Evolutionary conservation across 306 rosid genomes (phyloP), one percentile per base, ranked within the genome.

Genomic region (Adenanthera pavonina): DNA sequence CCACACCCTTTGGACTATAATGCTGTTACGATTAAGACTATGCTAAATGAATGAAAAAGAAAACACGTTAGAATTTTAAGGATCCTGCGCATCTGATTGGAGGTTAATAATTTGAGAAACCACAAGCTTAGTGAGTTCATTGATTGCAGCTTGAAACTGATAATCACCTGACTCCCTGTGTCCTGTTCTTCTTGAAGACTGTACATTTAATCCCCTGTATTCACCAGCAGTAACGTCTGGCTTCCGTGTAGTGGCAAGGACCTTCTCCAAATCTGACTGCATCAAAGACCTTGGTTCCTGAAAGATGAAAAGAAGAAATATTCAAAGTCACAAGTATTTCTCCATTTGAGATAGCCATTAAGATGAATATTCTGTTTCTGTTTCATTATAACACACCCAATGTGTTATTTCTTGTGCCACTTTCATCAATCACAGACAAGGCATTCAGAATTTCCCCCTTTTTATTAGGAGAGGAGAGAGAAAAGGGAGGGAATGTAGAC

Each of bases 141-240:
- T 87, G 87, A 95, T 86, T 74, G 93, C 98, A 70, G 90, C 97
- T 86, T 91, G 90, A 81, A 88, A 86, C 76, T 85, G 91, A 78
- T 72, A 75, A 67, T 91, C 97, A 81, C 91, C 88, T 65, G 94
- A 46, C 19, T 93, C 99, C 44, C 86, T 80, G 57, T 68, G 81
- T 78, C 82, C 82, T 8, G 87, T 38, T 85, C 88, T 84, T 76
- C 92, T 77, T 5, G 89, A 56, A 49, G 88, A 86, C 69, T 84
- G 88, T 20, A 75, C 34, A 81, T 46, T 80, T 71, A 93, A 85
- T 74, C 94, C 95, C 3, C 79, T 19, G 76, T 86, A 91, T 72
- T 88, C 93, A 48, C 77, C 73, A 8, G 95, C 93, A 44, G 90
- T 89, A 72, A 81, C 85, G 81, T 83, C 88, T 19, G 95, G 89